Conservation (phyloP, 257 asterid genomes). For the Plantago ovata region DNA sequence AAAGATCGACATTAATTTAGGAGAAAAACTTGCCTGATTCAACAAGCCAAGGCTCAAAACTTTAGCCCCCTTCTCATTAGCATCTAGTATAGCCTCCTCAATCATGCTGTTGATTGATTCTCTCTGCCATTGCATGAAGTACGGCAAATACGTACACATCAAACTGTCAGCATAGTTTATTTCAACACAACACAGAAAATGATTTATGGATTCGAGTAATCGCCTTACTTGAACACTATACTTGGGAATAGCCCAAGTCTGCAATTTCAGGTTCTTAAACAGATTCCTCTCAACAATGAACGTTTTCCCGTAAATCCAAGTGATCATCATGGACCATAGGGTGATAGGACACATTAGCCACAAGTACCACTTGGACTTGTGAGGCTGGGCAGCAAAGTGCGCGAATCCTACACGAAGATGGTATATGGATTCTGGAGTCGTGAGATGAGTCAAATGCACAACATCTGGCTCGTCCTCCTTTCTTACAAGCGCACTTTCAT, state of each 20-base stretch:
- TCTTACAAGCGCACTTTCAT: constrained; percentile 31
- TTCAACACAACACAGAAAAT: background rate
- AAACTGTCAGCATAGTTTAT: background rate
- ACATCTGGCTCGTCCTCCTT: constrained; percentile 40
- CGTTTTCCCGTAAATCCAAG: constrained; percentile 31
- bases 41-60: constrained; percentile 32
- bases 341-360: constrained; percentile 55
- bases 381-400: constrained; percentile 40
- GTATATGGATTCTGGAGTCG: constrained; percentile 49
- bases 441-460: constrained; percentile 46
- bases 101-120: constrained; percentile 25
- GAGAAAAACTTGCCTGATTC: constrained; percentile 27
- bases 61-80: constrained; percentile 28
- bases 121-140: constrained; percentile 24
- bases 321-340: constrained; percentile 33
- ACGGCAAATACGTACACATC: constrained; percentile 15
- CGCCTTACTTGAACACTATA: constrained; percentile 29
- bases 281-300: constrained; percentile 43
- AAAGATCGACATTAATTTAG: too few species aligned
- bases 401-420: constrained; percentile 51
- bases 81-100: constrained; percentile 29
- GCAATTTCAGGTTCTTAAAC: constrained; percentile 39
- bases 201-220: background rate
- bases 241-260: constrained; percentile 51
- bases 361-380: constrained; percentile 36